These are phyloP conservation scores for Hymenoscyphus albidus DNA, from an alignment of 2,329 filamentous ascomycete species.

Conservation along the genomic window DNA sequence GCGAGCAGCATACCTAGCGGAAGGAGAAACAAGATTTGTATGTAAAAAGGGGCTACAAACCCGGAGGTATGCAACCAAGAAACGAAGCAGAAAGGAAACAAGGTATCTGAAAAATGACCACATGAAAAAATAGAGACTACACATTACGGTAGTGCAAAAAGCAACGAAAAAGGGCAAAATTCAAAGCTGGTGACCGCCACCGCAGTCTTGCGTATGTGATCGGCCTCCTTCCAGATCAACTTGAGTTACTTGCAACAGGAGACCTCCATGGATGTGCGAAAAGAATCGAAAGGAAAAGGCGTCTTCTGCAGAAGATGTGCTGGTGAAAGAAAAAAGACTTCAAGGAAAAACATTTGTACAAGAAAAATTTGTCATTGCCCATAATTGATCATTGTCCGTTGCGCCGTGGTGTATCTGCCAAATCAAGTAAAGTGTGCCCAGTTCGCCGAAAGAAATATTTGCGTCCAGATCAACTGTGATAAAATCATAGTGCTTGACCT, in stretches of 20 bases:
- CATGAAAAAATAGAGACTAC: not conserved
- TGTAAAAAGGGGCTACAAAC: not conserved
- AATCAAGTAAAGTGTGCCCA: slow-evolving; percentile 8
- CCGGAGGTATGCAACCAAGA: not conserved
- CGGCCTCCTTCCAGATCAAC: not conserved
- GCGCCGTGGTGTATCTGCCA: slow-evolving; percentile 10
- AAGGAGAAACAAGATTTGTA: too few relatives aligned
- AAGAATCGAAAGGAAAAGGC: slow-evolving; percentile 8
- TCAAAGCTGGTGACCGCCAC: not conserved
- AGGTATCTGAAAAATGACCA: not conserved
- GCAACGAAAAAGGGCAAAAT: too few relatives aligned
- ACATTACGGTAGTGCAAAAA: slow-evolving; percentile 1
- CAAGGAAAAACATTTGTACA: slow-evolving; percentile 18
- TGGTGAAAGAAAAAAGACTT: slow-evolving; percentile 10
- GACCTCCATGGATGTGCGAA: slow-evolving; percentile 4
- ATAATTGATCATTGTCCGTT: slow-evolving; percentile 18
- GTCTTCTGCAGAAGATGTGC: slow-evolving; percentile 1
- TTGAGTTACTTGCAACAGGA: not conserved
- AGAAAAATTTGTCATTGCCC: slow-evolving; percentile 20
- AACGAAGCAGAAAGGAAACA: not conserved
- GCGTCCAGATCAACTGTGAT: slow-evolving; percentile 6
- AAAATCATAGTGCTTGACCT: slow-evolving; percentile 32
- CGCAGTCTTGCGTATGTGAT: not conserved
- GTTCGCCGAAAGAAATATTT: slow-evolving; percentile 12
- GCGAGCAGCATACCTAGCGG: not conserved